These are phyloP conservation scores for Parachaetomium inaequale DNA, from an alignment of 495 filamentous ascomycete species.

Conservation along the genomic window DNA sequence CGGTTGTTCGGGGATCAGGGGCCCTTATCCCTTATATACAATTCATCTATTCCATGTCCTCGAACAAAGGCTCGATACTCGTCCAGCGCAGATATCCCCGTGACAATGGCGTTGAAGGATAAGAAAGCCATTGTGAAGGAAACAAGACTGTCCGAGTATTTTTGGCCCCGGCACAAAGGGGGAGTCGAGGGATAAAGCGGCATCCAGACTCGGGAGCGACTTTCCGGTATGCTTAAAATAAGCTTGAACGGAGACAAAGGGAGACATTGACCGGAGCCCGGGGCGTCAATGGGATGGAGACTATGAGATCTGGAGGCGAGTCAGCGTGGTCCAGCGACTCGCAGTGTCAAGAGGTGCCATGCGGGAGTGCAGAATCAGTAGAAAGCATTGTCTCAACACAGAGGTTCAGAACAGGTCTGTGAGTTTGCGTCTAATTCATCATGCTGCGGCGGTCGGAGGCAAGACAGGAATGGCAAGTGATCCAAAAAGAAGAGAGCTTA, in stretches of 20 bases:
- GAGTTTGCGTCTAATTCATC: constrained; percentile 50
- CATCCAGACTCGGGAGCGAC: background rate
- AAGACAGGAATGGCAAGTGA: background rate
- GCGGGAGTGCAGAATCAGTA: constrained; percentile 30
- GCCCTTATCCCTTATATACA: constrained; percentile 7
- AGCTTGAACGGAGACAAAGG: constrained; percentile 14
- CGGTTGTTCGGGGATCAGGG: background rate
- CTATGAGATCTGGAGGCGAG: background rate
- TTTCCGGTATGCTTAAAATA: constrained; percentile 5
- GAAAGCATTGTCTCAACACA: constrained; percentile 49
- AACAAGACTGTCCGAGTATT: background rate
- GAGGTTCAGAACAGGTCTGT: constrained; percentile 58
- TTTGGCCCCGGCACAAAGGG: background rate
- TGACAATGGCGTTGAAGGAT: background rate
- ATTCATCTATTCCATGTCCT: background rate
- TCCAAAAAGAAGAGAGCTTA: background rate
- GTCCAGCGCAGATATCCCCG: background rate
- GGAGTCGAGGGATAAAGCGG: background rate
- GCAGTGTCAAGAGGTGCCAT: background rate
- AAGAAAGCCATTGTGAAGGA: constrained; percentile 12
- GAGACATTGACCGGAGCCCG: too few relatives aligned
- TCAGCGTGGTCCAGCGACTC: background rate
- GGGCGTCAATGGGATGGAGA: background rate
- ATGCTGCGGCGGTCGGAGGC: constrained; percentile 13
- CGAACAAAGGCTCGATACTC: constrained; percentile 7